These are phyloP conservation scores for Cyberlindnera misumaiensis DNA, from an alignment of 805 yeast species.

Conservation along the genomic window DNA sequence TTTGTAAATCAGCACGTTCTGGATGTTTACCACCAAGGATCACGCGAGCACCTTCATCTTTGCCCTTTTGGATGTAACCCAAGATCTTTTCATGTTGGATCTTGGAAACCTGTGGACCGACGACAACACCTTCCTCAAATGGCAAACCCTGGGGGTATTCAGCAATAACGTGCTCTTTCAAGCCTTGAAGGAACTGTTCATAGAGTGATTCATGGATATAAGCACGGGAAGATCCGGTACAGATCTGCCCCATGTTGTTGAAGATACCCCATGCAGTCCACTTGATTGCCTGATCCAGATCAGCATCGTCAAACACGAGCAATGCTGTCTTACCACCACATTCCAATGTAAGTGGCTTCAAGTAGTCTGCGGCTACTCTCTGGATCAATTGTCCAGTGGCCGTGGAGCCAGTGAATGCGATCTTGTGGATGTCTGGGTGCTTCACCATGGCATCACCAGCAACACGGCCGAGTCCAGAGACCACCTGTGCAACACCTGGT, in stretches of 20 bases:
- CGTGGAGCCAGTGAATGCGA: conserved; percentile 53
- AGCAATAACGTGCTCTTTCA: conserved; percentile 27
- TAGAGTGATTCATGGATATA: conserved; percentile 49
- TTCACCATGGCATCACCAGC: conserved; percentile 41
- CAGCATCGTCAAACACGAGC: conserved; percentile 41
- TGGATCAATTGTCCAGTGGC: conserved; percentile 39
- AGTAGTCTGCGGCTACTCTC: conserved; percentile 34
- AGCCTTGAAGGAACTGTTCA: conserved; percentile 39
- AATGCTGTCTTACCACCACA: conserved; percentile 49
- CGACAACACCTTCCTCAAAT: conserved; percentile 32
- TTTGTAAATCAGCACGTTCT: conserved; percentile 18
- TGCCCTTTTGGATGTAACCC: conserved; percentile 40
- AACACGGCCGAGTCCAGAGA: conserved; percentile 37
- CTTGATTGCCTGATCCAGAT: conserved; percentile 39
- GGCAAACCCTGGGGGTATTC: conserved; percentile 41
- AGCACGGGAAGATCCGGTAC: conserved; percentile 57
- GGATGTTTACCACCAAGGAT: conserved; percentile 38
- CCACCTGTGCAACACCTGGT: conserved; percentile 42
- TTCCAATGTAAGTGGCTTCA: conserved; percentile 43
- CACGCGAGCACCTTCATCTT: conserved; percentile 46
- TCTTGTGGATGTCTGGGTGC: conserved; percentile 40
- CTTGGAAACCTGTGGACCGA: conserved; percentile 53
- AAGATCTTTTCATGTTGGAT: conserved; percentile 41
- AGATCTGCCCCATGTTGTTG: conserved; percentile 57
- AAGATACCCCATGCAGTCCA: conserved; percentile 52